Percentiles rank a stretch among this genome's conserved stretches.
Conservation (phyloP, 495 filamentous ascomycete genomes). For the Aspergillus nidulans region DNA sequence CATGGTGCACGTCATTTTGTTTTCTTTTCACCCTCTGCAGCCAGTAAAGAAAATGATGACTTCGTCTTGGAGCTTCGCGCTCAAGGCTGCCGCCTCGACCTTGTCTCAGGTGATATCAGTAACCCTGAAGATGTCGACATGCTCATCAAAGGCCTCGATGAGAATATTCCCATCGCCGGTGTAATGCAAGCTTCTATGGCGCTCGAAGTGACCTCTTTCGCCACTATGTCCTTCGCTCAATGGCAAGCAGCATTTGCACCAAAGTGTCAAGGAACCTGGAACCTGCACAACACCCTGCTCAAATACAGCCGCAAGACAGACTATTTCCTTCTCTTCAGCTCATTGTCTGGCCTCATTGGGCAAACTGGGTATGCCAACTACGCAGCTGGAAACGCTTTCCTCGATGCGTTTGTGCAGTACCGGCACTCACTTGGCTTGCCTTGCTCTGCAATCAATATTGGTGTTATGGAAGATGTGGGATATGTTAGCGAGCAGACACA, state of each 20-base stretch:
- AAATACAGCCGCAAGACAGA: background rate
- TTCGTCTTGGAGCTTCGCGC: background rate
- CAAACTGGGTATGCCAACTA: conserved; percentile 3
- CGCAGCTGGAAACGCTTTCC: conserved; percentile 3
- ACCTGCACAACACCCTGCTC: background rate
- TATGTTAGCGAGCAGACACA: background rate
- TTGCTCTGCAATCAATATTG: background rate
- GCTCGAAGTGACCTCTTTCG: background rate
- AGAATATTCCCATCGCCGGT: background rate
- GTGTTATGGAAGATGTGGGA: conserved; percentile 6
- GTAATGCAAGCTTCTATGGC: conserved; percentile 7
- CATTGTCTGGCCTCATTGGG: background rate
- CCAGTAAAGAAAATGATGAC: background rate
- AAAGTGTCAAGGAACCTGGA: conserved; percentile 7
- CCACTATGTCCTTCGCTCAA: background rate
- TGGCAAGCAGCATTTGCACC: conserved; percentile 1
- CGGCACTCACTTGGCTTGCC: background rate
- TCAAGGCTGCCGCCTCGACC: background rate
- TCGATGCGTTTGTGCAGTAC: conserved; percentile 4
- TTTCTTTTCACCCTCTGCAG: conserved; percentile 3
- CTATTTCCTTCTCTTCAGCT: conserved; percentile 1
- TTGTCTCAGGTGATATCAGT: conserved; percentile 2
- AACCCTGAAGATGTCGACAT: background rate
- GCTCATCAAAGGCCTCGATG: background rate
- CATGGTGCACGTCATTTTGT: conserved; percentile 1